Evolutionary conservation across 371 early-diverging fungal genomes (phyloP).

Genomic region (Rhizopus arrhizus): DNA sequence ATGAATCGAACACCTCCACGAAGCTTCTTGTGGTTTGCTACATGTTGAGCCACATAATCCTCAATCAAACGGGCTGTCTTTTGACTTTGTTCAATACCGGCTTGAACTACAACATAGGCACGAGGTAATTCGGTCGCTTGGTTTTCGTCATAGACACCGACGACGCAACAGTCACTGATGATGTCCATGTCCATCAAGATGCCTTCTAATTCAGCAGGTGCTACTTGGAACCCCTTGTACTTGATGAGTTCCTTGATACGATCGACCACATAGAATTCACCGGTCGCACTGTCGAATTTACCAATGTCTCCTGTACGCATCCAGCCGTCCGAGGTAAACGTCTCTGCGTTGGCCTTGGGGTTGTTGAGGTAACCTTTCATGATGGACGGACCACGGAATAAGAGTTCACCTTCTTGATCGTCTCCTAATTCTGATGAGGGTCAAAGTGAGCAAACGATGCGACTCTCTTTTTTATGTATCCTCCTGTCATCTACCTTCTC

Average conservation of each 20-base stretch:
- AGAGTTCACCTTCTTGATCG: conserved; percentile 71
- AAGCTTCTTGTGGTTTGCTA: conserved; percentile 75
- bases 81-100: conserved; percentile 19
- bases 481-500: conserved; percentile 34
- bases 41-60: conserved; percentile 60
- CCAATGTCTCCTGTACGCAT: conserved; percentile 88
- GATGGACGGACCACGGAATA: conserved; percentile 81
- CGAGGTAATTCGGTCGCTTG: conserved; percentile 79
- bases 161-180: conserved; percentile 78
- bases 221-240: conserved; percentile 80
- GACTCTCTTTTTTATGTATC: no score
- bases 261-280: conserved; percentile 69
- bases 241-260: conserved; percentile 79
- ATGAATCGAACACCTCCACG: conserved; percentile 81
- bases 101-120: conserved; percentile 72
- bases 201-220: conserved; percentile 78
- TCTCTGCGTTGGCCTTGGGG: conserved; percentile 67
- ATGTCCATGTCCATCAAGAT: conserved; percentile 64
- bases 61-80: conserved; percentile 30
- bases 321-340: conserved; percentile 74
- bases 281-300: conserved; percentile 51
- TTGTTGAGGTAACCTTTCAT: conserved; percentile 79
- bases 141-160: conserved; percentile 54
- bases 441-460: no score
- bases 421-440: conserved; percentile 49